Evolutionary conservation across 176 grass and related monocot genomes (phyloP), one percentile per base, ranked within the genome.

Genomic region (Oryza meridionalis): DNA sequence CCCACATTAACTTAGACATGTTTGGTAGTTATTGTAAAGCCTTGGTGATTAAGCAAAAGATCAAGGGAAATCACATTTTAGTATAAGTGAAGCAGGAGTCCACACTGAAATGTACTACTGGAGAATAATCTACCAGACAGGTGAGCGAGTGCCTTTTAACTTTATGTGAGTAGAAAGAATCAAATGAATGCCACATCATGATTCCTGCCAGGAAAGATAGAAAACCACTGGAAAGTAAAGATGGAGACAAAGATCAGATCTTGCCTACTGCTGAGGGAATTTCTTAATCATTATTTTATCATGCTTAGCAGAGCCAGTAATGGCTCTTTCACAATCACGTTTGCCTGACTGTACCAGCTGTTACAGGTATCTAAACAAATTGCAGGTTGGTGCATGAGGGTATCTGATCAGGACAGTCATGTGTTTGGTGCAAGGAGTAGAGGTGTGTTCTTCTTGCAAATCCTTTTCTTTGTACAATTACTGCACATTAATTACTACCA

Each of bases 161-260:
- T 84, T 67, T 75, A 80, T 69, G 74, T 53, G 47, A n/a, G n/a
- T n/a, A n/a, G n/a, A 77, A 59, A 70, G 67, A 77, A 79, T 51
- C 19, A 69, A 79, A 65, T 85, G 83, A 81, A 89, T 77, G 43
- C 14, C 37, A 44, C 80, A 51, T 83, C 88, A 86, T 79, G 80
- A 86, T 86, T 86, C 80, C 80, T 59, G 2, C 17, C 11, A 9
- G n/a, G 38, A 15, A 76, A 74, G 77, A 16, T 75, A 74, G 31
- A 75, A 77, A 73, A 65, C 67, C 9, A 72, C 50, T 62, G 17
- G 38, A 83, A 86, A 50, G 80, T 79, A 69, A 86, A 75, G 75
- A 86, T 64, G 79, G 62, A 50, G 88, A 75, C 84, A 86, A 75
- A 22, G 74, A 83, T 90, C 69, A 83, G 69, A 90, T 86, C 88